A percentile compares a stretch with the other conserved stretches of the same genome.
Evolutionary conservation across 768 basidiomycete species (phyloP).

Genomic region (Suillus subluteus): DNA sequence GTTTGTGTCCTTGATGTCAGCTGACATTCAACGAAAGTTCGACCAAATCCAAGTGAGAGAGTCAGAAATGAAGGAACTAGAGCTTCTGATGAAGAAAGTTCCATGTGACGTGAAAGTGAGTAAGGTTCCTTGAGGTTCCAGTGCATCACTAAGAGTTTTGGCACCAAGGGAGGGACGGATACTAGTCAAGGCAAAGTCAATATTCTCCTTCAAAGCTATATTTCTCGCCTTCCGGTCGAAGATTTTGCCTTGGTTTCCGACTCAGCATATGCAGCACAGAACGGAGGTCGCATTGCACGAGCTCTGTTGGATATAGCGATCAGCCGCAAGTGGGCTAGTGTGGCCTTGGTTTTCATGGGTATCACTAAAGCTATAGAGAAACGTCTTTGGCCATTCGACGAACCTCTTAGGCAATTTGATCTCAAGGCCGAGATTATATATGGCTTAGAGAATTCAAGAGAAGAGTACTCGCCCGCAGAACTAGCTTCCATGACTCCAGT

Average conservation of each 20-base stretch:
- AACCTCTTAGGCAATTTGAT: constrained; percentile 82
- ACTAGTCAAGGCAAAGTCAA: constrained; percentile 87
- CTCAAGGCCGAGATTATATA: constrained; percentile 80
- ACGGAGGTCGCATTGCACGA: constrained; percentile 92
- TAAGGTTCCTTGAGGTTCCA: constrained; percentile 5
- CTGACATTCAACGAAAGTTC: constrained; percentile 55
- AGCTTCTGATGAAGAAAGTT: constrained; percentile 62
- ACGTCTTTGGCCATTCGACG: constrained; percentile 92
- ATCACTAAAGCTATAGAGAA: constrained; percentile 94
- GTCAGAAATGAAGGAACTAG: constrained; percentile 83
- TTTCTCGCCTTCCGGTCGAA: constrained; percentile 79
- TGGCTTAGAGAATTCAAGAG: constrained; percentile 78
- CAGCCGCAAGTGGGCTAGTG: constrained; percentile 89
- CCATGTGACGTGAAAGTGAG: constrained; percentile 84
- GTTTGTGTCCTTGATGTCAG: neutral
- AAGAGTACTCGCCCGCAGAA: constrained; percentile 77
- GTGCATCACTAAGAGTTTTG: constrained; percentile 2
- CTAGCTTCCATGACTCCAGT: constrained; percentile 66
- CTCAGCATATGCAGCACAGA: constrained; percentile 91
- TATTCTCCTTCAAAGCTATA: constrained; percentile 88
- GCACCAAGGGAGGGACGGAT: constrained; percentile 60
- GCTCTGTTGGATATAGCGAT: constrained; percentile 94
- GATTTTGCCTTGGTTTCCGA: constrained; percentile 98
- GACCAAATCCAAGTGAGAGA: constrained; percentile 95
- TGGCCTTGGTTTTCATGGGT: constrained; percentile 77